A percentile compares a stretch with the other conserved stretches of the same genome.
These are phyloP conservation scores for Cercis canadensis DNA, from an alignment of 306 rosid species.

Conservation along the genomic window DNA sequence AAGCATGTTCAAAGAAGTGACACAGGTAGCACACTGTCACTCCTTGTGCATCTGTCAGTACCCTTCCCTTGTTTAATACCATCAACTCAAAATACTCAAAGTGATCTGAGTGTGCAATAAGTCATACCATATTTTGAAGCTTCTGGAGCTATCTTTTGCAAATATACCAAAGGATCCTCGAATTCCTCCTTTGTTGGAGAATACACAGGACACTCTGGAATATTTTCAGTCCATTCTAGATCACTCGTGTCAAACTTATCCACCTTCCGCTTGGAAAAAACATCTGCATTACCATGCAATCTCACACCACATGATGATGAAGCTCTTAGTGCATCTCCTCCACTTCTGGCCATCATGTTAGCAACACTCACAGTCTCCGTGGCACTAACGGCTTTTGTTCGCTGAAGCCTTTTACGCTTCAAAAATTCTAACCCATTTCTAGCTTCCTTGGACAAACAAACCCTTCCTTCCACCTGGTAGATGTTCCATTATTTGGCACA, in stretches of 20 bases:
- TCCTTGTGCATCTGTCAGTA: neutral
- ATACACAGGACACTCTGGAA: slow-evolving; percentile 91
- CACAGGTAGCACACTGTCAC: neutral
- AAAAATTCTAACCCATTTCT: slow-evolving; percentile 73
- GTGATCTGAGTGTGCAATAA: neutral
- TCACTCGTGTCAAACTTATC: slow-evolving; percentile 84
- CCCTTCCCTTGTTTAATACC: neutral
- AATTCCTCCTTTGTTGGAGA: slow-evolving; percentile 90
- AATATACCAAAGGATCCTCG: slow-evolving; percentile 86
- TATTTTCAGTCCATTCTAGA: slow-evolving; percentile 83
- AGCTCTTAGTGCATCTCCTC: slow-evolving; percentile 90
- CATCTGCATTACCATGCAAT: slow-evolving; percentile 60
- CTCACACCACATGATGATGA: slow-evolving; percentile 71
- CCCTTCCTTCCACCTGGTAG: slow-evolving; percentile 88
- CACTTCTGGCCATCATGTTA: slow-evolving; percentile 79
- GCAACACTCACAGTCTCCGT: slow-evolving; percentile 49
- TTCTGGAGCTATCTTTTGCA: slow-evolving; percentile 96
- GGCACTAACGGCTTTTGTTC: slow-evolving; percentile 52
- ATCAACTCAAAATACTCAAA: slow-evolving; percentile 8
- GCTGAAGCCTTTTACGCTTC: slow-evolving; percentile 83
- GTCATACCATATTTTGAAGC: slow-evolving; percentile 89
- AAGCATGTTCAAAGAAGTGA: slow-evolving; percentile 13
- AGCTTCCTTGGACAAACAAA: slow-evolving; percentile 70
- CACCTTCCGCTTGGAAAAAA: slow-evolving; percentile 75
- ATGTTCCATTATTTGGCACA: slow-evolving; percentile 25